These are phyloP conservation scores for Poronia punctata DNA, from an alignment of 495 filamentous ascomycete species.

Conservation along the genomic window DNA sequence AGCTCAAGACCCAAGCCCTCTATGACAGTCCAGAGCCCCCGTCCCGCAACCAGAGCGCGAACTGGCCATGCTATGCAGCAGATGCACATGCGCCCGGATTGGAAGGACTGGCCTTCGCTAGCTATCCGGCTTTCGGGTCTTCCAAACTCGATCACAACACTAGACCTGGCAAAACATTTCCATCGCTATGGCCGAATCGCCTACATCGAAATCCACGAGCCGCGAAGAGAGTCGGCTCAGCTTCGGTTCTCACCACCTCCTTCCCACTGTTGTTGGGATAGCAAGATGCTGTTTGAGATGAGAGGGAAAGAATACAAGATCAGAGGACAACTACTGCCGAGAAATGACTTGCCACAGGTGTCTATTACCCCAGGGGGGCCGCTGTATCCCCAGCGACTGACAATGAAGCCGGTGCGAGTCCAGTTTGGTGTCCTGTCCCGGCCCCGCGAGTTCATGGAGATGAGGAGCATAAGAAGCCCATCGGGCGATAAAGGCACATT, in stretches of 20 bases:
- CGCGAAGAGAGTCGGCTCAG: slow-evolving; percentile 11
- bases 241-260: slow-evolving; percentile 36
- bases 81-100: slow-evolving; percentile 12
- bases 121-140: slow-evolving; percentile 21
- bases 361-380: slow-evolving; percentile 14
- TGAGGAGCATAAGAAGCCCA: slow-evolving; percentile 42
- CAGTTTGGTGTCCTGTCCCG: slow-evolving; percentile 45
- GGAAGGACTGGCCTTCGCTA: slow-evolving; percentile 17
- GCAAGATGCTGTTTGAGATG: slow-evolving; percentile 7
- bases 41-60: too few species aligned
- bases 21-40: too few species aligned
- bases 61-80: neutral
- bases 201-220: slow-evolving; percentile 28
- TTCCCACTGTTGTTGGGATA: slow-evolving; percentile 12
- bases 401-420: slow-evolving; percentile 26
- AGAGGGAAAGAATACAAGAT: slow-evolving; percentile 6
- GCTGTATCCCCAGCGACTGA: slow-evolving; percentile 21
- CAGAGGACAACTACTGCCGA: slow-evolving; percentile 5
- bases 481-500: neutral
- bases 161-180: slow-evolving; percentile 23
- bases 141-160: slow-evolving; percentile 15
- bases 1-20: too few species aligned
- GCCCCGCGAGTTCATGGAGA: slow-evolving; percentile 33
- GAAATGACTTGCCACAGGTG: neutral
- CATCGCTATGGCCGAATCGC: slow-evolving; percentile 22